Evolutionary conservation across 768 basidiomycete genomes (phyloP).

Genomic region (Podaxis sp.): DNA sequence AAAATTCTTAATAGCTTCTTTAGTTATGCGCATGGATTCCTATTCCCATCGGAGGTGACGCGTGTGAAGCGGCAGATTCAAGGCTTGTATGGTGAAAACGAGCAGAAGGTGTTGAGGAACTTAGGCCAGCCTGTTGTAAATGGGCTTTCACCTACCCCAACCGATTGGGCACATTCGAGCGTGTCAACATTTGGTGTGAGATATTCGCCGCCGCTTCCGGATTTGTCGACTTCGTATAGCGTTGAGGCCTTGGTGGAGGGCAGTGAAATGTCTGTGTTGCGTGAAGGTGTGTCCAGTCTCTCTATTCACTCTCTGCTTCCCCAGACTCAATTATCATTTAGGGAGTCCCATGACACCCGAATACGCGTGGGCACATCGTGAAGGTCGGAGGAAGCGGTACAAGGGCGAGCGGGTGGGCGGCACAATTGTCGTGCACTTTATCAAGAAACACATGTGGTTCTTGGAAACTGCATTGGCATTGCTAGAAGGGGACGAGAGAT

Average conservation of each 20-base stretch:
- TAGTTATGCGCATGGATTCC: slow-evolving; percentile 92
- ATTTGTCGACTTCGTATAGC: slow-evolving; percentile 65
- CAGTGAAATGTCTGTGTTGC: slow-evolving; percentile 73
- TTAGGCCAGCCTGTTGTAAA: slow-evolving; percentile 26
- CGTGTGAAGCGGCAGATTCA: slow-evolving; percentile 60
- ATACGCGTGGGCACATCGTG: slow-evolving; percentile 70
- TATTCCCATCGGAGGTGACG: slow-evolving; percentile 86
- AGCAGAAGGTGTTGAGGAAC: slow-evolving; percentile 29
- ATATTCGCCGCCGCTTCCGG: slow-evolving; percentile 68
- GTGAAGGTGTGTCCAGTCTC: slow-evolving; percentile 48
- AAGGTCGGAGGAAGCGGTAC: slow-evolving; percentile 67
- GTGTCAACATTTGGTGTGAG: slow-evolving; percentile 83
- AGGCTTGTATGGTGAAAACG: slow-evolving; percentile 48
- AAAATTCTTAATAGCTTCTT: slow-evolving; percentile 13
- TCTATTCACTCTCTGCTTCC: neutral
- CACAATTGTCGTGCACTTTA: slow-evolving; percentile 93
- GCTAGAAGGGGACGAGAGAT: slow-evolving; percentile 74
- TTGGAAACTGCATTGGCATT: slow-evolving; percentile 89
- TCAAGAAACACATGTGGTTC: slow-evolving; percentile 98
- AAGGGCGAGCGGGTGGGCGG: slow-evolving; percentile 78
- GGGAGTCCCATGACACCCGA: slow-evolving; percentile 59
- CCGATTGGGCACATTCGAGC: slow-evolving; percentile 74
- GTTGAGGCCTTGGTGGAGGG: slow-evolving; percentile 95
- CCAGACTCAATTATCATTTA: slow-evolving; percentile 23
- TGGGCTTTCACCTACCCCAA: slow-evolving; percentile 44